Conservation (phyloP, 2,329 filamentous ascomycete genomes). For the Aspergillus luchuensis region DNA sequence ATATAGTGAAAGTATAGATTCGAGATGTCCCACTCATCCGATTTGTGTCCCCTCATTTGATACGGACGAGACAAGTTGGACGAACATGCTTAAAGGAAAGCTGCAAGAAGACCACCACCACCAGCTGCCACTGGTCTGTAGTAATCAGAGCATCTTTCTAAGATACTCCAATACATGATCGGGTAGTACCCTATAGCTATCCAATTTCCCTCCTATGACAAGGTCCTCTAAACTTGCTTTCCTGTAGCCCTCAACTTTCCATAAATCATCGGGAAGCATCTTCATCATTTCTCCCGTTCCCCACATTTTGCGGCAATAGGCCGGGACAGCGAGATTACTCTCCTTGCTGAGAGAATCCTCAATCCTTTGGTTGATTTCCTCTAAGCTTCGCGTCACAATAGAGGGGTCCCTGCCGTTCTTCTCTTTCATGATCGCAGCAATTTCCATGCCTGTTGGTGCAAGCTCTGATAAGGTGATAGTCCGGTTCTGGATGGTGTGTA, state of each 20-base stretch:
- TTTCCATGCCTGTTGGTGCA: slow-evolving; percentile 16
- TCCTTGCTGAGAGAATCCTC: too few relatives aligned
- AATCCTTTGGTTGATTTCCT: too few relatives aligned
- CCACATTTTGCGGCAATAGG: slow-evolving; percentile 23
- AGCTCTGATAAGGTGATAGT: slow-evolving; percentile 18
- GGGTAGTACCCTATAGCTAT: not conserved
- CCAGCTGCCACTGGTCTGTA: too few relatives aligned
- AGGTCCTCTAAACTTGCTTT: not conserved
- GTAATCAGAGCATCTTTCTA: too few relatives aligned
- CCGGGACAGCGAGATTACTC: too few relatives aligned
- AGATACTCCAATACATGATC: not conserved
- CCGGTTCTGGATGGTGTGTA: slow-evolving; percentile 10
- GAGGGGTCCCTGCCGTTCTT: not conserved
- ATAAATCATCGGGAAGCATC: slow-evolving; percentile 18
- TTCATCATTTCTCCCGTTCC: slow-evolving; percentile 12
- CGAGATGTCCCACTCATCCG: too few relatives aligned
- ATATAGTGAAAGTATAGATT: too few relatives aligned
- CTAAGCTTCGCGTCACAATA: too few relatives aligned
- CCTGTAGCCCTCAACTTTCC: slow-evolving; percentile 17
- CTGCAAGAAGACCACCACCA: too few relatives aligned
- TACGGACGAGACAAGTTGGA: too few relatives aligned
- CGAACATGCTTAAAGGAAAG: too few relatives aligned
- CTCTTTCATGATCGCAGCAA: slow-evolving; percentile 12
- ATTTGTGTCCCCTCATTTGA: too few relatives aligned
- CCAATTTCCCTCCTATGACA: not conserved